phyloP scores from a whole-genome alignment of 2,329 filamentous ascomycete species.

The Aspergillus candidus region DNA sequence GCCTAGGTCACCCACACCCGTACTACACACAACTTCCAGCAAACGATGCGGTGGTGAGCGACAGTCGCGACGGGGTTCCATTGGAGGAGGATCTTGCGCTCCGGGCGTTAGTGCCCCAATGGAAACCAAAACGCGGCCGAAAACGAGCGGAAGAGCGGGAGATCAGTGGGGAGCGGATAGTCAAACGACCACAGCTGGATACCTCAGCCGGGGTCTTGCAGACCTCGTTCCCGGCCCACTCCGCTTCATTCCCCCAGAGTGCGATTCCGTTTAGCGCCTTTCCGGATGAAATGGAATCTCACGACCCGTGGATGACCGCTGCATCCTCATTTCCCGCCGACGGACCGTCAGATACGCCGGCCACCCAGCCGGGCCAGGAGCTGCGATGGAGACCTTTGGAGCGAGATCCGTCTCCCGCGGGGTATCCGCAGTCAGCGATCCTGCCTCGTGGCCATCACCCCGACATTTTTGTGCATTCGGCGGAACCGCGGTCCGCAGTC shows the following conservation, averaged over 20 bases:
- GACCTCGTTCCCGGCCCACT: constrained; percentile 37
- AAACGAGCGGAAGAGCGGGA: constrained; percentile 58
- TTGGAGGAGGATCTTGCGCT: constrained; percentile 85
- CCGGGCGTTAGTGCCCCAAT: constrained; percentile 73
- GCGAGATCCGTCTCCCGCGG: constrained; percentile 56
- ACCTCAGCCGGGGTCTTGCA: constrained; percentile 46
- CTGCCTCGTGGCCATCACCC: constrained; percentile 49
- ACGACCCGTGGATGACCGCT: constrained; percentile 34
- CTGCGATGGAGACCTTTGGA: constrained; percentile 47
- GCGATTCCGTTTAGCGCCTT: constrained; percentile 49
- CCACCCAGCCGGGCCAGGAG: constrained; percentile 27
- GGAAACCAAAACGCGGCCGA: constrained; percentile 55
- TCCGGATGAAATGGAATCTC: constrained; percentile 48
- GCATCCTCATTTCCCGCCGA: constrained; percentile 40
- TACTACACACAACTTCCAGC: constrained; percentile 75
- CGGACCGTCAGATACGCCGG: constrained; percentile 25
- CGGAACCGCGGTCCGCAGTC: constrained; percentile 65
- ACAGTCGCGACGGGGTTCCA: constrained; percentile 71
- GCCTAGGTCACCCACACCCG: constrained; percentile 67
- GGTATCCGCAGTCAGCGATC: constrained; percentile 72
- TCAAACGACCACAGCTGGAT: constrained; percentile 59
- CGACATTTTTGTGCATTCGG: constrained; percentile 32
- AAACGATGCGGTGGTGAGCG: constrained; percentile 55
- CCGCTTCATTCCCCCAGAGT: constrained; percentile 46
- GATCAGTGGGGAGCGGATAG: constrained; percentile 48